Conservation (phyloP, 768 basidiomycete species). For the Lyophyllum semitale region DNA sequence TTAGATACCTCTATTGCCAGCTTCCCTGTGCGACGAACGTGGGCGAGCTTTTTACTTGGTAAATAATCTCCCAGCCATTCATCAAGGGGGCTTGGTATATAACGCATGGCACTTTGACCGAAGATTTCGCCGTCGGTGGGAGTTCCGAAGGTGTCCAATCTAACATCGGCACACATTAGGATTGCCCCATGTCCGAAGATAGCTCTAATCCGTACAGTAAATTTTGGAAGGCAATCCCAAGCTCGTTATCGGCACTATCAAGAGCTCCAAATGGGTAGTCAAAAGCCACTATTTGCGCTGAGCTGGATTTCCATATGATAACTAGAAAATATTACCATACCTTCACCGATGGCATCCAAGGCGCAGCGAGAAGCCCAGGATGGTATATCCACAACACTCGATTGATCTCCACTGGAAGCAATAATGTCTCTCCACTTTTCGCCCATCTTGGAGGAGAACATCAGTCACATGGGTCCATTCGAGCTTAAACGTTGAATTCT, state of each 20-base stretch:
- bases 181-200: neutral
- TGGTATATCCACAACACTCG: slow-evolving; percentile 34
- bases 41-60: slow-evolving; percentile 30
- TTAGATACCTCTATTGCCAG: slow-evolving; percentile 34
- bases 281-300: slow-evolving; percentile 40
- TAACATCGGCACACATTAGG: slow-evolving; percentile 8
- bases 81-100: slow-evolving; percentile 31
- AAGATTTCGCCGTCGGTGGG: slow-evolving; percentile 32
- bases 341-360: slow-evolving; percentile 52
- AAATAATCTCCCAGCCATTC: slow-evolving; percentile 34
- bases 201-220: slow-evolving; percentile 30
- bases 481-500: slow-evolving; percentile 3
- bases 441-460: slow-evolving; percentile 27
- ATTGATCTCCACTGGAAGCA: slow-evolving; percentile 24
- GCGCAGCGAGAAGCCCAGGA: slow-evolving; percentile 45
- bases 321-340: slow-evolving; percentile 21
- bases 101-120: slow-evolving; percentile 28
- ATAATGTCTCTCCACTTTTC: slow-evolving; percentile 42
- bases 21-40: slow-evolving; percentile 31
- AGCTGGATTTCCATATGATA: neutral
- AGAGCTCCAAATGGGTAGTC: slow-evolving; percentile 47
- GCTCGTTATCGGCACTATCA: slow-evolving; percentile 36
- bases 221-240: slow-evolving; percentile 36
- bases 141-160: slow-evolving; percentile 31
- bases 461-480: slow-evolving; percentile 9